Base-by-base conservation (phyloP, 768 basidiomycete species). In the Amanita molliuscula region DNA sequence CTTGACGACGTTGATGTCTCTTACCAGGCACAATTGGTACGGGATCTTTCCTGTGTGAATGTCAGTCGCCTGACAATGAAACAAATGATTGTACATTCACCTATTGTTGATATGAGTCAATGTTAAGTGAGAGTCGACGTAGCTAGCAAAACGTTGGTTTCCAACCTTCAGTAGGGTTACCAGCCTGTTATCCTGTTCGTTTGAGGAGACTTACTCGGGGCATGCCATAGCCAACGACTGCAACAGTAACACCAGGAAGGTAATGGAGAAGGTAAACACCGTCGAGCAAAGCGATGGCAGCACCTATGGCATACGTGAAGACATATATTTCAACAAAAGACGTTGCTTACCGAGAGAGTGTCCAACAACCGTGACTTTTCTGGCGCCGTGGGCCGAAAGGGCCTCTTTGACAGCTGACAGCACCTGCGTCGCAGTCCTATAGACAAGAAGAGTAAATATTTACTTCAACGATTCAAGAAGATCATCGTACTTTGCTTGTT, bases 21-120 rank as follows among this genome's bases (percentile, higher is more conserved):
- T 16, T 59, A 65, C 68, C 66, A 45, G 73, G 73, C 1, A 71
- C 18, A 40, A 69, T 71, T 29, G 73, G 71, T 29, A 72, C 59
- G 23, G 59, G 51, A 50, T 75, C 73, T 53, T 71, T 60, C 55
- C 70, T 69, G 44, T n/a, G 6, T 28, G 11, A 16, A 5, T 7
- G 20, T 51, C 11, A 51, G 33, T n/a, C 18, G 18, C 16, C 26
- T 21, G 15, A 20, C n/a, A 20, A 11, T 21, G 16, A 6, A 10
- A 10, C 3, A 13, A 9, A 6, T 7, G 4, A 16, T 28, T 2
- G 10, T 20, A 23, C 50, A 9, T 64, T 47, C 28, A 70, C 71
- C 61, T 70, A 65, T 85, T 83, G 57, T 79, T 84, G 55, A 85
- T 75, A 56, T 77, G 81, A 0, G 73, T 78, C 41, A 83, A 55